Base-by-base conservation (phyloP, 208 protist genomes). In the Trypanosoma avium region DNA sequence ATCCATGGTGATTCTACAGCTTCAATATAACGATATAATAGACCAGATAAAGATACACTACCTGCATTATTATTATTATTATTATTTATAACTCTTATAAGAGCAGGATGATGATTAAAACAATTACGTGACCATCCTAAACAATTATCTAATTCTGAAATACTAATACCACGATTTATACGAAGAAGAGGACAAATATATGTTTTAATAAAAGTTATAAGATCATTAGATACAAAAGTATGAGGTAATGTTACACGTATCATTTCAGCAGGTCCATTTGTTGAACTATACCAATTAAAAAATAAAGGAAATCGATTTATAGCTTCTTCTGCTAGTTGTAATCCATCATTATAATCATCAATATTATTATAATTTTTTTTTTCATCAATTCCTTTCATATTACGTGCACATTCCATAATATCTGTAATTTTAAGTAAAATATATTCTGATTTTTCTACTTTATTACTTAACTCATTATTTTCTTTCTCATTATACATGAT, bases 121-220 rank as follows among this genome's bases (percentile, higher is more conserved):
- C 21, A 26, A 22, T 58, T 61, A 13, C 57, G 52, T 0, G 61
- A 70, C 70, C 70, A 75, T 2, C 70, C 70, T 2, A 75, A 46
- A 9, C 49, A 52, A 26, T 57, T 27, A 49, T 75, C 70, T 8
- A 75, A 46, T 40, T 68, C 61, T 22, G 45, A 29, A n/a, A 79
- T 33, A n/a, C 24, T 57, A 9, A 58, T 49, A 40, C 35, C 48
- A 24, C 19, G 22, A 36, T 58, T 33, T 22, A 59, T 30, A 19
- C 67, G 67, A 24, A 79, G 52, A 5, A 75, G 56, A 22, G 73
- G 73, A 49, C 73, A 79, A 36, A 79, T 57, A 43, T 79, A 79
- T n/a, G 10, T 45, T 29, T 73, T 57, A 21, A 79, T 54, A 38
- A 69, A 69, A 6, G 13, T 6, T 4, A 62, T 29, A 33, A 67